Base-by-base conservation (phyloP, 169 alveolate species). In the Plasmodium inui region DNA sequence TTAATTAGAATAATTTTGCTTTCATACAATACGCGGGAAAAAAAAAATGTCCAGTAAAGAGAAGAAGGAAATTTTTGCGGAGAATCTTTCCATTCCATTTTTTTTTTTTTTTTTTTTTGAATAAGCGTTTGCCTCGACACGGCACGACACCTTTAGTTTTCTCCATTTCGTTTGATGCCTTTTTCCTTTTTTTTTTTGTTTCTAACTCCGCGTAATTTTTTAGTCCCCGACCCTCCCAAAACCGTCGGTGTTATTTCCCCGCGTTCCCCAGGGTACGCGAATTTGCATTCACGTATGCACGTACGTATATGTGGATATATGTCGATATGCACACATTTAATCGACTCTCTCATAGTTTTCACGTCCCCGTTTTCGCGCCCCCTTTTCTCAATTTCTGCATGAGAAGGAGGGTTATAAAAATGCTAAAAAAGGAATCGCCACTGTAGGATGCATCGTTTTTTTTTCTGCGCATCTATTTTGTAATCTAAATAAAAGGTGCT, bases 401-500 rank as follows among this genome's bases (percentile, higher is more conserved):
- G n/a, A 8, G 76, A n/a, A 9, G 37, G n/a, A 9, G 37, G 76
- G 34, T 67, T 67, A 67, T 22, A 67, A 67, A 61, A 19, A 67
- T 19, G 37, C 6, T 4, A 67, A 67, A 67, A 67, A 67, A 67
- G 73, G 37, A 67, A 67, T 67, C 76, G n/a, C 76, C 37, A 19
- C 76, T 67, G 41, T 67, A 22, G 19, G n/a, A 67, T 67, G 30
- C 53, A 83, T 46, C 30, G 30, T 46, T 14, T 83, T 17, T 82
- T 19, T 83, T 61, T 44, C 32, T 80, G 85, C 32, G 57, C 41
- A 80, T n/a, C 53, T 80, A 46, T 61, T 83, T 61, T 83, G 72
- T 76, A 32, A 61, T 61, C 39, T 83, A 83, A 83, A 32, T 83
- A 34, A 82, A 82, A 50, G 76, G 37, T 67, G 37, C 72, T n/a